Conservation (phyloP, 192 early-diverging fungal species). For the Entomortierella lignicola region DNA sequence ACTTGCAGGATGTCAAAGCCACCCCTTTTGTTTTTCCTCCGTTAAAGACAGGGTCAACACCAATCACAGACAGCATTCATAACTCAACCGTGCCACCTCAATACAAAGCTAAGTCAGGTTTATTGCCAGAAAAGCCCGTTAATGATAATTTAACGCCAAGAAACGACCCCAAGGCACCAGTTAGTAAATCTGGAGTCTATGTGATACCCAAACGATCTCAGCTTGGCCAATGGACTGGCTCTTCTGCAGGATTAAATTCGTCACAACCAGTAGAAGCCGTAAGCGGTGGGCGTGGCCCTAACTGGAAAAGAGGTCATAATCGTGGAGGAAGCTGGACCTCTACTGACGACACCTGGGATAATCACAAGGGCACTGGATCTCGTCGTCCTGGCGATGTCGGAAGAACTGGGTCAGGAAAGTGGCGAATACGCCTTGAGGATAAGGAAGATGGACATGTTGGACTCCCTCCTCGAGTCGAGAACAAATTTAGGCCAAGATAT, state of each 20-base stretch:
- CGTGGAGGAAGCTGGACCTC: conserved; percentile 45
- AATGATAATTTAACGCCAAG: not conserved
- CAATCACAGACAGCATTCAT: not conserved
- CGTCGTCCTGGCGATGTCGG: conserved; percentile 2
- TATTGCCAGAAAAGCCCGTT: not conserved
- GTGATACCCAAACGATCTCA: conserved; percentile 37
- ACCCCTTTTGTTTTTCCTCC: conserved; percentile 50
- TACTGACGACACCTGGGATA: conserved; percentile 20
- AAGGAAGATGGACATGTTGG: conserved; percentile 33
- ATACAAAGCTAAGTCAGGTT: not conserved
- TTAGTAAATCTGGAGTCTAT: conserved; percentile 12
- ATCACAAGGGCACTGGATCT: not conserved
- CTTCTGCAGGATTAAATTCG: conserved; percentile 1
- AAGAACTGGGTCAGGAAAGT: conserved; percentile 10
- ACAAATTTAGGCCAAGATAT: conserved; percentile 48
- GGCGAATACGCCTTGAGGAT: conserved; percentile 24
- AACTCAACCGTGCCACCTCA: not conserved
- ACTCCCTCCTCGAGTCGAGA: conserved; percentile 47
- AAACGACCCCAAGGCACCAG: not conserved
- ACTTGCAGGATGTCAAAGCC: conserved; percentile 48
- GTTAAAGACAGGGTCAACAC: conserved; percentile 11
- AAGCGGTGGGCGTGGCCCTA: conserved; percentile 4
- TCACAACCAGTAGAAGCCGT: not conserved
- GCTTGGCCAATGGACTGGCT: conserved; percentile 7
- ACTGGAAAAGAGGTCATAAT: conserved; percentile 24